Evolutionary conservation across 139 green algal genomes (phyloP), one percentile per base, ranked within the genome.

Genomic region (Chlorella ohadii): DNA sequence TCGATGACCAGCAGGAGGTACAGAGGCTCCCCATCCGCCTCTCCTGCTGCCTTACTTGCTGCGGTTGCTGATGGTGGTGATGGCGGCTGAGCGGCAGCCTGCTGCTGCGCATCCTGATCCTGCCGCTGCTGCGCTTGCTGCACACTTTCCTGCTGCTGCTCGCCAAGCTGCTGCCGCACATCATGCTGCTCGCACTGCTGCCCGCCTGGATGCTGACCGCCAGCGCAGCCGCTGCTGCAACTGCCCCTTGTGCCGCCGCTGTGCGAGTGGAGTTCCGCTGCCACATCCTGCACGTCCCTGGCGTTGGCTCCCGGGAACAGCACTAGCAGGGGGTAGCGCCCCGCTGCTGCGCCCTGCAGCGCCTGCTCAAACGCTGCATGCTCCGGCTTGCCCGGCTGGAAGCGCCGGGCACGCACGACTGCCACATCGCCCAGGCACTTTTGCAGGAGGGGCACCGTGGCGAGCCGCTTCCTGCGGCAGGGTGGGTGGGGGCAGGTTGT

Each of bases 1-100:
- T 82, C 76, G 15, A 82, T 72, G 13, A 82, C 57, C n/a, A 82
- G 44, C 57, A 82, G 38, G 4, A 39, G 36, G 36, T 82, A 82
- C 57, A 82, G 23, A 25, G 59, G 17, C 20, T 68, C 27, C 9
- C 7, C 9, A 9, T 9, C 44, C 9, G 44, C 44, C 44, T 9
- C 66, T 72, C 15, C 66, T 23, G 51, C 51, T 59, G 51, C 12
- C n/a, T n/a, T n/a, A 51, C 16, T 33, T 73, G 67, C 67, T 47
- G 31, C 31, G 4, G 31, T 12, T 64, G 72, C 47, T 47, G 47
- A 6, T 31, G 67, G 33, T 31, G 67, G 44, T 9, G 6, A 6
- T 51, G 44, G n/a, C n/a, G n/a, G n/a, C 44, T 66, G 59, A 66
- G 6, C 19, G 27, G 59, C 25, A 51, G 44, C 44, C 44, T 51